Evolutionary conservation across 2,329 filamentous ascomycete genomes (phyloP), one percentile per base, ranked within the genome.

Genomic region (Pseudogymnoascus pannorum): DNA sequence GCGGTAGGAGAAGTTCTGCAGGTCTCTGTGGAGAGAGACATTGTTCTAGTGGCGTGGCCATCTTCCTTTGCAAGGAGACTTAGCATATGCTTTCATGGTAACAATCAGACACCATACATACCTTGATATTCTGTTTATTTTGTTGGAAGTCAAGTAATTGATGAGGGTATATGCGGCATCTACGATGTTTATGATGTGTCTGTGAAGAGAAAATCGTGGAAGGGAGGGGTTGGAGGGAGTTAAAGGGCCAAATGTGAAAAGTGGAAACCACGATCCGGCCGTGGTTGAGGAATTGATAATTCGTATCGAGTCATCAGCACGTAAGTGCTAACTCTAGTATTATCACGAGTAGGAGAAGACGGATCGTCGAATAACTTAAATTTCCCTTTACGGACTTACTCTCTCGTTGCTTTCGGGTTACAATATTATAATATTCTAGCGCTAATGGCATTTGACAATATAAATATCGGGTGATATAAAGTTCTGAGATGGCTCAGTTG

Each of bases 281-380:
- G 48, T 31, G 48, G 31, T 54, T 20, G 48, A 54, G 48, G 48
- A 54, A 54, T 54, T 54, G 48, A 54, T 54, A 54, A 54, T 54
- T 54, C 24, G 48, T 54, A 54, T 54, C 48, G 48, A 54, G 48
- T 54, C 48, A 54, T 54, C 26, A 54, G n/a, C 26, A 54, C 48
- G 48, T 54, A 54, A 54, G 40, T 44, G 20, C 20, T 44, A 24
- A 44, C 11, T 24, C 7, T 2, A n/a, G 5, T 14, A 44, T 54
- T 54, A 54, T 20, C 26, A 31, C 26, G 8, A 20, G 48, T 31
- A 31, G 24, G 48, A 54, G 24, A 54, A 31, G 48, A 6, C 18
- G 26, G 26, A 31, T 54, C 2, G n/a, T 12, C 16, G 16, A 14
- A 18, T 9, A 31, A 8, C n/a, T 54, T 54, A 54, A 54, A 2